phyloP scores from a whole-genome alignment of 2,329 filamentous ascomycete genomes.

The Trichophyton schoenleinii region DNA sequence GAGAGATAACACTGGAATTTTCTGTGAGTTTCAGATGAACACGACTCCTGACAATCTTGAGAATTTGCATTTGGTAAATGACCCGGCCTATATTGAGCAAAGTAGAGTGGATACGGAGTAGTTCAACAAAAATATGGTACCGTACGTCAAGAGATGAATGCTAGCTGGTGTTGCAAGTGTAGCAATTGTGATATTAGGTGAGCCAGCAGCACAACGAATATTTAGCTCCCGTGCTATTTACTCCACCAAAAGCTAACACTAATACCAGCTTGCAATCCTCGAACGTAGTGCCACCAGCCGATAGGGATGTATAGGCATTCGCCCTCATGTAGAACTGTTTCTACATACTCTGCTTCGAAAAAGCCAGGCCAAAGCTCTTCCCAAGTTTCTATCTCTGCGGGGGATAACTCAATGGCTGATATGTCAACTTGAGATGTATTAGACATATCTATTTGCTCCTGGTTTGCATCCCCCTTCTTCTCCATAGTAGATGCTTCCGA shows the following conservation, averaged over 20 bases:
- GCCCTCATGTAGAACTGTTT: constrained; percentile 64
- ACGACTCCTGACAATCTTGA: no score
- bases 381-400: constrained; percentile 31
- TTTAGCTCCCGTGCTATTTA: constrained; percentile 18
- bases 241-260: constrained; percentile 98
- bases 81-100: no score
- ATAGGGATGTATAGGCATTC: constrained; percentile 81
- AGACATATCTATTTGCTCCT: constrained; percentile 68
- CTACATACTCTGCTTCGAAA: constrained; percentile 50
- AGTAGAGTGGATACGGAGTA: no score
- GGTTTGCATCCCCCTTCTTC: constrained; percentile 31
- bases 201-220: neutral
- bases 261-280: constrained; percentile 72
- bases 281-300: constrained; percentile 97
- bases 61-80: no score
- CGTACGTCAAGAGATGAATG: no score
- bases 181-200: no score
- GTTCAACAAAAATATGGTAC: no score
- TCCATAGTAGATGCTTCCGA: constrained; percentile 2
- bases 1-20: no score
- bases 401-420: constrained; percentile 49
- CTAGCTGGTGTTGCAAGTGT: no score
- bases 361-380: constrained; percentile 45
- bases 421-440: constrained; percentile 79
- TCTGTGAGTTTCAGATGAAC: no score